These are phyloP conservation scores for Rhinocladiella mackenziei DNA, from an alignment of 2,329 filamentous ascomycete species.

Conservation along the genomic window DNA sequence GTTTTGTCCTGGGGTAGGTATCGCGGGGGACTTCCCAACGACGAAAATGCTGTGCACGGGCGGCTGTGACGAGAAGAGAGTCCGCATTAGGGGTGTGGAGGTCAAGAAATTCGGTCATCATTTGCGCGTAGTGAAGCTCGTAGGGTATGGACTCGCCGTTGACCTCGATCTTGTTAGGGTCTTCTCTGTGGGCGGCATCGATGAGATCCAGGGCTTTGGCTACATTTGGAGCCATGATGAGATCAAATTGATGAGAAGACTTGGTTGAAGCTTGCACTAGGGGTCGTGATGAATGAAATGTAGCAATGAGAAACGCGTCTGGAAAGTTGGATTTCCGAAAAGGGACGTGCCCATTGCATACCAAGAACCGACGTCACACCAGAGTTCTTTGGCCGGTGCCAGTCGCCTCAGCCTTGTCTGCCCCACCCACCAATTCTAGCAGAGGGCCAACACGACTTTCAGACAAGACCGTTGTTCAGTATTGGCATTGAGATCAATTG, in stretches of 20 bases:
- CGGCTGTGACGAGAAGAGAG: slow-evolving; percentile 66
- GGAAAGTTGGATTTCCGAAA: too few relatives aligned
- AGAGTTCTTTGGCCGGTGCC: too few relatives aligned
- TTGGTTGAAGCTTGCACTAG: neutral
- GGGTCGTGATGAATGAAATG: too few relatives aligned
- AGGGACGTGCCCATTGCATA: too few relatives aligned
- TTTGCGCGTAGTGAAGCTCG: slow-evolving; percentile 75
- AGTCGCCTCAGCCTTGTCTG: too few relatives aligned
- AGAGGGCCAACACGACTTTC: too few relatives aligned
- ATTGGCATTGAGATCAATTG: too few relatives aligned
- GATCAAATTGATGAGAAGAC: slow-evolving; percentile 1
- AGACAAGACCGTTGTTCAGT: too few relatives aligned
- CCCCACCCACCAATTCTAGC: too few relatives aligned
- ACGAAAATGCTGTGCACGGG: slow-evolving; percentile 78
- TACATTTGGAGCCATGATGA: slow-evolving; percentile 26
- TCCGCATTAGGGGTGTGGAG: slow-evolving; percentile 59
- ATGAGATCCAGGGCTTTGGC: slow-evolving; percentile 60
- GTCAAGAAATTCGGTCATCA: slow-evolving; percentile 72
- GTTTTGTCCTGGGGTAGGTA: slow-evolving; percentile 68
- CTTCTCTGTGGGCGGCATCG: slow-evolving; percentile 66
- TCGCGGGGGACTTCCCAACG: slow-evolving; percentile 78
- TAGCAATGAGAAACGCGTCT: too few relatives aligned
- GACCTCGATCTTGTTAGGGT: slow-evolving; percentile 56
- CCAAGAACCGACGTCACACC: too few relatives aligned
- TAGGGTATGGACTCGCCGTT: slow-evolving; percentile 56